These are phyloP conservation scores for Calocybe cyanea DNA, from an alignment of 768 basidiomycete genomes.

Conservation along the genomic window DNA sequence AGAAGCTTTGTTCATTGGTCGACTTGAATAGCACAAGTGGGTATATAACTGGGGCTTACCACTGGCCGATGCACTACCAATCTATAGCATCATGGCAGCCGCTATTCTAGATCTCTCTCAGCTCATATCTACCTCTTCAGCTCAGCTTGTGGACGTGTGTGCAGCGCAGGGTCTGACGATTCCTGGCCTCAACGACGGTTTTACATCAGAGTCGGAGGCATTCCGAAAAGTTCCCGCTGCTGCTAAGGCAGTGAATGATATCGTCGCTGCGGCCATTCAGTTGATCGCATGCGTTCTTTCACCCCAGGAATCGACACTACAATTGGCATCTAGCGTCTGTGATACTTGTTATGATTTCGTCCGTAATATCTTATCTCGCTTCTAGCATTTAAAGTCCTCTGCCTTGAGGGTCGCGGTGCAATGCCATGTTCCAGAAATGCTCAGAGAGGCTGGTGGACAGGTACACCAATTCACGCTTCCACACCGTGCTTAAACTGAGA, in stretches of 20 bases:
- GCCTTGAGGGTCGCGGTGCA: slow-evolving; percentile 22
- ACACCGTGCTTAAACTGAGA: neutral
- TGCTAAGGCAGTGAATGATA: slow-evolving; percentile 23
- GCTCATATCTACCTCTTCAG: slow-evolving; percentile 18
- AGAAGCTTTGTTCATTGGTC: too few relatives aligned
- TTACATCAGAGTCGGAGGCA: slow-evolving; percentile 23
- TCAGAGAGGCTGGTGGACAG: slow-evolving; percentile 31
- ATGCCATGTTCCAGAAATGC: slow-evolving; percentile 25
- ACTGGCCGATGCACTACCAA: too few relatives aligned
- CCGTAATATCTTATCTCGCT: neutral
- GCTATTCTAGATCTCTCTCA: slow-evolving; percentile 15
- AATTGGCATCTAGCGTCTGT: slow-evolving; percentile 21
- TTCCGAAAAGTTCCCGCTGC: slow-evolving; percentile 24
- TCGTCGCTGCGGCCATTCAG: slow-evolving; percentile 31
- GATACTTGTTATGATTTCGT: neutral
- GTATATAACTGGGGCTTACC: too few relatives aligned
- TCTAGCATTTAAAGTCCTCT: slow-evolving; percentile 21
- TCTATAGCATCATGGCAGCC: slow-evolving; percentile 11
- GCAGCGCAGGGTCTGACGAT: slow-evolving; percentile 15
- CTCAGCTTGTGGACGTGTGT: slow-evolving; percentile 23
- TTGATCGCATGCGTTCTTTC: slow-evolving; percentile 26
- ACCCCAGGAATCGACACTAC: slow-evolving; percentile 20
- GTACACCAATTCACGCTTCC: too few relatives aligned
- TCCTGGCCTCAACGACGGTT: slow-evolving; percentile 24
- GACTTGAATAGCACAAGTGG: too few relatives aligned